These are phyloP conservation scores for Scedosporium minutisporum DNA, from an alignment of 2,329 filamentous ascomycete species.

Conservation along the genomic window DNA sequence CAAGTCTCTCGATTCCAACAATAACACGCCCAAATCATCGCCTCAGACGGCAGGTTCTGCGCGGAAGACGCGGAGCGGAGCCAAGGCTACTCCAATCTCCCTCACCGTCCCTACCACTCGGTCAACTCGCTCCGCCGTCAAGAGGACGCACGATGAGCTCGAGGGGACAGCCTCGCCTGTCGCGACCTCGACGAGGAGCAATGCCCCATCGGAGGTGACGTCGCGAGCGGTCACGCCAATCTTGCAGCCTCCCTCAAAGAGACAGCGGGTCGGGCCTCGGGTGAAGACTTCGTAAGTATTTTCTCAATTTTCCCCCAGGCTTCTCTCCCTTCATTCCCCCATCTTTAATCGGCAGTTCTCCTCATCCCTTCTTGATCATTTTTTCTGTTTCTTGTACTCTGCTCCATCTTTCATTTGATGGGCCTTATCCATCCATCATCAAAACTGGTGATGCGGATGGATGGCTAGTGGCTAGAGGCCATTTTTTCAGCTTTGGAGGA, in stretches of 20 bases:
- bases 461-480: background rate
- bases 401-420: background rate
- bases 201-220: conserved; percentile 34
- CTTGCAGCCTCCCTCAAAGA: conserved; percentile 47
- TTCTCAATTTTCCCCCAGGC: background rate
- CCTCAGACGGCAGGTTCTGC: background rate
- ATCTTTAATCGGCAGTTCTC: background rate
- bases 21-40: background rate
- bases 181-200: conserved; percentile 36
- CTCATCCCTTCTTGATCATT: background rate
- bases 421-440: background rate
- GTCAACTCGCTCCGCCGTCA: conserved; percentile 39
- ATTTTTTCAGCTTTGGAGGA: background rate
- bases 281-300: conserved; percentile 60
- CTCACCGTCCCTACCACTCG: conserved; percentile 24
- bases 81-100: background rate
- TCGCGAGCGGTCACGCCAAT: conserved; percentile 54
- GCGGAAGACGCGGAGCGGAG: conserved; percentile 4
- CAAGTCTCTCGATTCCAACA: background rate
- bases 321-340: conserved; percentile 5
- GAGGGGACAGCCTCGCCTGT: conserved; percentile 45
- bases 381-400: conserved; percentile 4
- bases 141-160: conserved; percentile 44
- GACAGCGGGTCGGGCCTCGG: conserved; percentile 50
- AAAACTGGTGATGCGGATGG: background rate